These are phyloP conservation scores for Chiua virens DNA, from an alignment of 768 basidiomycete genomes.

Conservation along the genomic window DNA sequence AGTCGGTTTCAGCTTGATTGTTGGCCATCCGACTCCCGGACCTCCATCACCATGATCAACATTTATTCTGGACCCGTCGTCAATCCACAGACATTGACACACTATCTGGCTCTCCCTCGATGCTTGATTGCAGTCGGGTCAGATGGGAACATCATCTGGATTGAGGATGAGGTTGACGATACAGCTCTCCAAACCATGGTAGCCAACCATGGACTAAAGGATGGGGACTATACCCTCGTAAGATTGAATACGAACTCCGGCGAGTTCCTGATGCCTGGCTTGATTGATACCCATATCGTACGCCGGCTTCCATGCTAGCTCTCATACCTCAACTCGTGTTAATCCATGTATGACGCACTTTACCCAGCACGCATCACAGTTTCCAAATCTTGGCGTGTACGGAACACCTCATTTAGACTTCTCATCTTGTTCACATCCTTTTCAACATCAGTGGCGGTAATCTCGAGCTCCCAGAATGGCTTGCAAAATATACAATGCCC, in stretches of 20 bases:
- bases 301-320: conserved; percentile 19
- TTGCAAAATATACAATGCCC: too few relatives aligned
- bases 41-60: conserved; percentile 27
- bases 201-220: conserved; percentile 46
- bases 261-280: conserved; percentile 80
- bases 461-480: too few relatives aligned
- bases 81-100: conserved; percentile 46
- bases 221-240: conserved; percentile 33
- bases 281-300: conserved; percentile 90
- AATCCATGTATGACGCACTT: too few relatives aligned
- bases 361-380: too few relatives aligned
- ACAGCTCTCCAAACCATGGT: conserved; percentile 52
- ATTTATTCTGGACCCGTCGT: conserved; percentile 59
- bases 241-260: conserved; percentile 38
- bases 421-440: too few relatives aligned
- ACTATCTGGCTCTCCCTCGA: conserved; percentile 46
- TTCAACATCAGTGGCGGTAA: too few relatives aligned
- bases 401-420: too few relatives aligned
- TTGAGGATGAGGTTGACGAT: conserved; percentile 56
- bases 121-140: conserved; percentile 54
- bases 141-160: conserved; percentile 66
- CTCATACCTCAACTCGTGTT: too few relatives aligned
- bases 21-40: too few relatives aligned
- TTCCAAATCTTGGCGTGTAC: too few relatives aligned
- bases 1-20: too few relatives aligned